Base-by-base conservation (phyloP, 1,139 yeast genomes). In the Suhomyces maxii region DNA sequence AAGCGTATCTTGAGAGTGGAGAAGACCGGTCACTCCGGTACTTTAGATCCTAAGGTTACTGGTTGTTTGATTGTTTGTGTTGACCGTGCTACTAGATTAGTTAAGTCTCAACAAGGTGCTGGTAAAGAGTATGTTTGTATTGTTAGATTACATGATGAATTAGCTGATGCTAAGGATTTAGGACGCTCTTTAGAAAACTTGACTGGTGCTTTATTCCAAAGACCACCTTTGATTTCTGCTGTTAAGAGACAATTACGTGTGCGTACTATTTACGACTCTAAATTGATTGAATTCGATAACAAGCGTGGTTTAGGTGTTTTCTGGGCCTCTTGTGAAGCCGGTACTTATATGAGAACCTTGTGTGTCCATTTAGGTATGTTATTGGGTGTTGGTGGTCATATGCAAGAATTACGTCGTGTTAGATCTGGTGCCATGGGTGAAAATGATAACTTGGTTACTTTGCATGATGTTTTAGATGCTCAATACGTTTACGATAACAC, bases 321-420 rank as follows among this genome's bases (percentile, higher is more conserved):
- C 79, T 93, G 99, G 99, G 98, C 98, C 51, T 87, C 96, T 40
- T 93, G 99, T 82, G 99, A 93, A 79, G 99, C 99, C 52, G 99
- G 99, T 73, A 93, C 99, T 54, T 93, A 93, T 76, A 93, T 93
- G 97, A 88, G 99, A 83, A 93, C 99, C 46, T 78, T 93, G 62
- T 93, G 99, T 84, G 99, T 93, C 52, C 99, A 93, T 71, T 78
- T 93, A 64, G 99, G 99, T 77, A 91, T 93, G 96, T 79, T 93
- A 52, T 80, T 93, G 58, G 97, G 98, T 61, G 98, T 90, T 60
- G 99, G 99, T 69, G 99, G 98, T 59, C 99, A 93, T 75, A 93
- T 93, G 99, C 99, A 93, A 80, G 99, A 93, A 75, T 85, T 93
- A 63, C 90, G 99, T 76, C 91, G 99, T 80, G 99, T 93, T 54